phyloP scores from a whole-genome alignment of 106 monocot genomes.

The Phalaenopsis aphrodite region DNA sequence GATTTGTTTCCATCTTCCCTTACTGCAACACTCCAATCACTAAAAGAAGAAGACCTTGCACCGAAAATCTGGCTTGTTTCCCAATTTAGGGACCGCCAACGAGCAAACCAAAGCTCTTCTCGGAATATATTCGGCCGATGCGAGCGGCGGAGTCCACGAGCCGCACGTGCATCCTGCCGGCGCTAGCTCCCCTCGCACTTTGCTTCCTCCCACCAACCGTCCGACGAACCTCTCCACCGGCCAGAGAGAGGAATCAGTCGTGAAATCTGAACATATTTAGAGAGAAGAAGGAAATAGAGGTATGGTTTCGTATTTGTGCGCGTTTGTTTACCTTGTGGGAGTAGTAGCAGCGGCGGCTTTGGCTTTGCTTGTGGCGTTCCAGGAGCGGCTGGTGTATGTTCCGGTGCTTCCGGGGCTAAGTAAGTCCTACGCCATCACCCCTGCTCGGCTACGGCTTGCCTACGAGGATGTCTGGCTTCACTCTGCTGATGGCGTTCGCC shows the following conservation, averaged over 20 bases:
- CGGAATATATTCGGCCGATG: not conserved
- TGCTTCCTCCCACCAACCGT: not conserved
- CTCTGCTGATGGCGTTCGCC: conserved; percentile 69
- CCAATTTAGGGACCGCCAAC: not conserved
- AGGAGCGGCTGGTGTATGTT: conserved; percentile 86
- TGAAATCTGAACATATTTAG: not conserved
- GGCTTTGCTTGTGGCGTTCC: conserved; percentile 72
- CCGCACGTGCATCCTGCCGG: conserved; percentile 5
- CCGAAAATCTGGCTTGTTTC: not conserved
- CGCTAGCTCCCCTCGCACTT: not conserved
- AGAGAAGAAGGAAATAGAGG: not conserved
- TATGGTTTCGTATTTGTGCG: conserved; percentile 51
- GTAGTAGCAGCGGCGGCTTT: conserved; percentile 48
- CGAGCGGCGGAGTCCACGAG: conserved; percentile 1
- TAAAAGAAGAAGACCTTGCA: not conserved
- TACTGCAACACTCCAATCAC: not conserved
- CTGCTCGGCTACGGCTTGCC: conserved; percentile 53
- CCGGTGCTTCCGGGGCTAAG: conserved; percentile 76
- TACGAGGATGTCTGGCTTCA: conserved; percentile 92
- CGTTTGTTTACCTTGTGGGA: conserved; percentile 45
- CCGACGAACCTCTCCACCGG: not conserved
- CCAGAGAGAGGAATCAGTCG: not conserved
- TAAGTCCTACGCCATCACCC: conserved; percentile 64
- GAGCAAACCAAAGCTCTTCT: too few relatives aligned
- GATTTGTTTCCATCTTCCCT: not conserved